Evolutionary conservation across 805 yeast genomes (phyloP), one percentile per base, ranked within the genome.

Genomic region (Lachancea meyersii): DNA sequence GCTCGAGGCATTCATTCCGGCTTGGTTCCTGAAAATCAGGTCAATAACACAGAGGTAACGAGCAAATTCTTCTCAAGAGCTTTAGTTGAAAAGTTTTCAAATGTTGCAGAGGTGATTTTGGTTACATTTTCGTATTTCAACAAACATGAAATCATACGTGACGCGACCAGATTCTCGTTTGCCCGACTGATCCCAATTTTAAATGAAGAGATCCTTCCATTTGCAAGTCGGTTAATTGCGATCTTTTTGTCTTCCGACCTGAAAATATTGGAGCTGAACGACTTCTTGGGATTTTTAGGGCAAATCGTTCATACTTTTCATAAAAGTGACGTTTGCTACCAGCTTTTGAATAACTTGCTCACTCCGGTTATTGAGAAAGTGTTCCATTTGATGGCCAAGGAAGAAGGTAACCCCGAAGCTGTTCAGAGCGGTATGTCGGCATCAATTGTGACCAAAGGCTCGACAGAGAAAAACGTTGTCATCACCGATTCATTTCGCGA

Each of bases 181-280:
- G 86, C 96, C 9, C 75, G 97, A 48, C 73, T 93, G 51, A 82
- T 88, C 42, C 86, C 94, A 18, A 69, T 91, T 32, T 68, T 93
- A 53, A 77, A 77, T 42, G 63, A 64, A 17, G 63, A 64, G 6
- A 69, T 78, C 48, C 65, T 77, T 67, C 43, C 77, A 69, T 57
- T 70, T 86, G 61, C 80, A 82, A 49, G 61, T 45, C 80, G 86
- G 57, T 74, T 88, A 47, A 77, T 93, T 45, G 76, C 86, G 2
- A 71, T 80, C 18, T 68, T 86, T 44, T 68, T 85, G 56, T 70
- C 71, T 22, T 70, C 76, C 19, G 77, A 75, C 28, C 68, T 82
- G 52, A 76, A 75, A 45, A 63, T 75, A 10, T 66, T 70, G 41
- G 96, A 89, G 60, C 67, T 91, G 58, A 73, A 75, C 30, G 96